Evolutionary conservation across 495 filamentous ascomycete species (phyloP), one percentile per base, ranked within the genome.

Genomic region (Cairneyella variabilis): DNA sequence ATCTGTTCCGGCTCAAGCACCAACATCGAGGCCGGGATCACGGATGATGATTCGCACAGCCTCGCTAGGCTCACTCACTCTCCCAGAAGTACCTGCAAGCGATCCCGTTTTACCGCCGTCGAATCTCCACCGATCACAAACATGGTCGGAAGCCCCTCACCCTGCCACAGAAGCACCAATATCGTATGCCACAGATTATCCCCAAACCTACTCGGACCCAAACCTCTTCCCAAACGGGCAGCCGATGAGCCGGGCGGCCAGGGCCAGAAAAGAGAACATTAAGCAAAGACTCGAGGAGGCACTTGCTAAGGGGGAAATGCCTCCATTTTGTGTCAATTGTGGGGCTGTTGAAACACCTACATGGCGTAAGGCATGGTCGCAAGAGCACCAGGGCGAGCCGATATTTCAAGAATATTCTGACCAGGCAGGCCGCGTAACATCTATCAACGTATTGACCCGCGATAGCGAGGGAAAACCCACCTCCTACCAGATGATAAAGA

Each of bases 311-410:
- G 92, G 92, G 1, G 74, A 89, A 53, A 80, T 87, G 66, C 93
- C 93, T 0, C 83, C 84, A 3, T 97, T 82, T 60, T 98, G 93
- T 65, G 80, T 81, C 48, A 93, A 97, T 63, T 98, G 93, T 61
- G 93, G 93, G 5, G 86, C 88, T 14, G 93, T 98, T 53, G 88
- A 96, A 62, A 98, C 93, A 0, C 88, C 92, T 0, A 95, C 91
- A 0, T 98, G 93, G 93, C 80, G 93, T 28, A 93, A 91, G 55
- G 87, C 90, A 1, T 95, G 85, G 78, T 78, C 79, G 9, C 88
- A 88, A 61, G 75, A 85, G 6, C 70, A 83, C 20, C 62, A 69
- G 14, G 88, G 88, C 0, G 71, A 69, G 23, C 84, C 86, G 10
- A 67, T 75, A 9, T 75, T 84, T 58, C 75, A 86, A 49, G 75